Evolutionary conservation across 495 filamentous ascomycete species (phyloP).

Genomic region (Penicillium waksmanii): DNA sequence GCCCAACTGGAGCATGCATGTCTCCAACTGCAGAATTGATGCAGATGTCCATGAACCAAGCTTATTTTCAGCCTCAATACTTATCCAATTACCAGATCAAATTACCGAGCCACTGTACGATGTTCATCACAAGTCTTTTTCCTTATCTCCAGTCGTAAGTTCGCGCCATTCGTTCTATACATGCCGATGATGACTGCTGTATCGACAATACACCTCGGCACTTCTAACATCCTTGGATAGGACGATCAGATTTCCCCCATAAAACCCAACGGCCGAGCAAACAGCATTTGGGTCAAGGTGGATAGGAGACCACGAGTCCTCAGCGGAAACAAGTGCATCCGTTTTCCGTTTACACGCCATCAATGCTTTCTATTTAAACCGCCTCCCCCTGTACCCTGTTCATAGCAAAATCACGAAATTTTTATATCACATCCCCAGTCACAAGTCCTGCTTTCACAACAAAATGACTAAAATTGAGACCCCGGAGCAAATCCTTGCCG

Average conservation of each 20-base stretch:
- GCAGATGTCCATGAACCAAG: background rate
- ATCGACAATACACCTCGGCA: conserved; percentile 18
- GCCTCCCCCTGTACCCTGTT: no score
- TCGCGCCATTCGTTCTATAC: background rate
- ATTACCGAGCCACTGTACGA: background rate
- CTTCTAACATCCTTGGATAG: conserved; percentile 6
- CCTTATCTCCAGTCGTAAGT: background rate
- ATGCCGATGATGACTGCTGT: background rate
- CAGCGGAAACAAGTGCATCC: conserved; percentile 17
- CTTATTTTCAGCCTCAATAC: background rate
- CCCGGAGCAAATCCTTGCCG: conserved; percentile 26
- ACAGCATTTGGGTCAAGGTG: conserved; percentile 3
- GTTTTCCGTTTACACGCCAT: conserved; percentile 13
- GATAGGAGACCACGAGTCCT: background rate
- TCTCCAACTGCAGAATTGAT: background rate
- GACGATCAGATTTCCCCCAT: conserved; percentile 12
- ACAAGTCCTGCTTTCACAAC: background rate
- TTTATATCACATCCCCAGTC: background rate
- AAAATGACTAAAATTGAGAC: conserved; percentile 20
- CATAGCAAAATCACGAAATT: no score
- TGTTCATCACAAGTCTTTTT: background rate
- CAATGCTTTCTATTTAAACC: background rate
- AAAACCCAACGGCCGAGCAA: conserved; percentile 9
- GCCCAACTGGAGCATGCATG: background rate
- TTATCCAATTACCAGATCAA: no score